Evolutionary conservation across 1,284 basidiomycete species (phyloP).

Genomic region (Kalmanozyma brasiliensis): DNA sequence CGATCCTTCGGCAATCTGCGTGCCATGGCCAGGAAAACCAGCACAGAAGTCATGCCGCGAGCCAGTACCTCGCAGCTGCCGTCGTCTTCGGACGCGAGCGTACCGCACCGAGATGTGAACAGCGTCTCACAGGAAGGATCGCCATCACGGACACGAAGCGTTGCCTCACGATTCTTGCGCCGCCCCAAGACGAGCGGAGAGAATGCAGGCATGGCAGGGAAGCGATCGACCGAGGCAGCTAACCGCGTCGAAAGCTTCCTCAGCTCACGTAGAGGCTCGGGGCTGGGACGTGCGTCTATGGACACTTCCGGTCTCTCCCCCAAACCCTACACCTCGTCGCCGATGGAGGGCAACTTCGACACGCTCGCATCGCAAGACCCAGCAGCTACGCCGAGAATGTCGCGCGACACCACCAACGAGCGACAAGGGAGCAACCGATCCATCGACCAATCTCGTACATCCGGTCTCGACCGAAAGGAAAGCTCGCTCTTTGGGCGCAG

Average conservation of each 20-base stretch:
- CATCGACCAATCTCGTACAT: conserved; percentile 7
- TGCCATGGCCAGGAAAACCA: conserved; percentile 5
- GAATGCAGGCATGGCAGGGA: conserved; percentile 17
- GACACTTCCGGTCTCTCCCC: conserved; percentile 22
- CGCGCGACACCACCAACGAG: not conserved
- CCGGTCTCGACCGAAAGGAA: conserved; percentile 9
- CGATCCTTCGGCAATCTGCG: conserved; percentile 40
- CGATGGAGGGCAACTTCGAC: conserved; percentile 19
- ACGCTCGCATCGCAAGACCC: conserved; percentile 15
- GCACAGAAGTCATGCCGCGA: conserved; percentile 27
- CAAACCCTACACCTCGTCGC: conserved; percentile 17
- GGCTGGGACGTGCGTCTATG: conserved; percentile 26
- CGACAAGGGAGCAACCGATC: conserved; percentile 5
- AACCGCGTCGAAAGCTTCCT: not conserved
- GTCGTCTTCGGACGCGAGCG: conserved; percentile 10
- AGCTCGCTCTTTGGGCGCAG: conserved; percentile 22
- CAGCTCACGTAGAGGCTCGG: conserved; percentile 3
- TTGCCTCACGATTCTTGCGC: conserved; percentile 16
- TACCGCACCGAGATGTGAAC: not conserved
- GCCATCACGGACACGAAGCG: conserved; percentile 13
- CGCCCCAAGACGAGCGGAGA: conserved; percentile 41
- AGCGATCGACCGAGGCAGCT: conserved; percentile 5
- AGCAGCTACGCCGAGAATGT: conserved; percentile 9
- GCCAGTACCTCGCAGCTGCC: conserved; percentile 29
- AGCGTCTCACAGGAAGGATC: conserved; percentile 2